Base-by-base conservation (phyloP, 768 basidiomycete species). In the Ramaria rubella region DNA sequence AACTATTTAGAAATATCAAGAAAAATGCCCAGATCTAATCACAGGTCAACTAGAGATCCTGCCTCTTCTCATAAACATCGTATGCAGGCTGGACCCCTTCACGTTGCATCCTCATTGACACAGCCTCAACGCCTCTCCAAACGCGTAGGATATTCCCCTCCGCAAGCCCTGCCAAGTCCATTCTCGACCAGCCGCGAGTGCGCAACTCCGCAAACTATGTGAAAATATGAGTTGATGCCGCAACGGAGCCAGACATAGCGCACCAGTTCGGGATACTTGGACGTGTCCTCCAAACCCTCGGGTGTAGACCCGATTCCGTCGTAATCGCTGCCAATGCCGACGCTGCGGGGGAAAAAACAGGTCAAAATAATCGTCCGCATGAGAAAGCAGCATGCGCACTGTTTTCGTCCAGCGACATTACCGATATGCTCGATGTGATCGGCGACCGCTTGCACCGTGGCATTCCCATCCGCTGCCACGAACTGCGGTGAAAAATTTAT, bases 401-500 rank as follows among this genome's bases (percentile, higher is more conserved):
- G 87, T 61, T 78, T 72, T 67, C 80, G 86, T 31, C 91, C 90
- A 23, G 85, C 74, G 23, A 89, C 65, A 15, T 72, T 75, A 2
- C 82, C 90, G 61, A 96, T 88, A 63, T 93, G 89, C 19, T 91
- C 90, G 30, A 95, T 75, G 61, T 96, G 94, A 68, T 95, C 82
- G 0, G 90, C 93, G 19, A 96, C 90, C 7, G 75, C 73, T 49
- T 73, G 64, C 4, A 93, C 76, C 12, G 78, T 80, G 8, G 88
- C 92, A 50, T 83, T 70, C n/a, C n/a, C n/a, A n/a, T n/a, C n/a
- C 3, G 49, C 58, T 21, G 87, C 84, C 33, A 91, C 75, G 61
- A 87, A 93, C 19, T 64, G 63, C 0, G 90, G 83, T 3, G 80
- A 77, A 67, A 93, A 92, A 68, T 94, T 96, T 64, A 95, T 80